Conservation (phyloP, 345 rosid genomes). For the Psidium friedrichsthalianum region DNA sequence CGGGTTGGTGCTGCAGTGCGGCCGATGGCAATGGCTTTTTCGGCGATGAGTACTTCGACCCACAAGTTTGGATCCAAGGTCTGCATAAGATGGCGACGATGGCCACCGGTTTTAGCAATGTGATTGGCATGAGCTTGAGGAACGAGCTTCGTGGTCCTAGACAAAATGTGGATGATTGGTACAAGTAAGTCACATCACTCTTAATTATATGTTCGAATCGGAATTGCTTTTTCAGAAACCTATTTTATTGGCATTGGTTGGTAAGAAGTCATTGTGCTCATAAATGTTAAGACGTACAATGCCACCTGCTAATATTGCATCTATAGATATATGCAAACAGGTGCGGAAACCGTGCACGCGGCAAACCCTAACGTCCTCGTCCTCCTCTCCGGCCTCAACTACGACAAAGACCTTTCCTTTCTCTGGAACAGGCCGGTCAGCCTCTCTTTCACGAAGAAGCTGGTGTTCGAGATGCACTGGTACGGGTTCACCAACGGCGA, state of each 20-base stretch:
- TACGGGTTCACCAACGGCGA: conserved; percentile 17
- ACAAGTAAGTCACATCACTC: conserved; percentile 1
- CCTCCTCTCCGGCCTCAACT: conserved; percentile 25
- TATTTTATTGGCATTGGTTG: background rate
- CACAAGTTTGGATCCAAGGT: conserved; percentile 7
- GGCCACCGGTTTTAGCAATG: background rate
- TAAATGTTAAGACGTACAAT: background rate
- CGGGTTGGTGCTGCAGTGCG: conserved; percentile 12
- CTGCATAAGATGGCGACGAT: conserved; percentile 5
- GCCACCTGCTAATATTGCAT: no score
- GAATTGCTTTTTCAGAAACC: background rate
- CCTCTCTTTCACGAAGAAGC: conserved; percentile 16
- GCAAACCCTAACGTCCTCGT: conserved; percentile 33
- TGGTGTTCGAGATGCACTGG: conserved; percentile 33
- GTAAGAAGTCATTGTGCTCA: background rate
- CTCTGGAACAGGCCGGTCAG: conserved; percentile 9
- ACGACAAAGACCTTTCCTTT: conserved; percentile 24
- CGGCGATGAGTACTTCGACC: conserved; percentile 10
- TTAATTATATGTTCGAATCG: background rate
- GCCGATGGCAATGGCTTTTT: conserved; percentile 15
- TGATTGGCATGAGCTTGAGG: conserved; percentile 16
- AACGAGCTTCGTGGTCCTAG: conserved; percentile 14
- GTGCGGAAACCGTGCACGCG: conserved; percentile 31
- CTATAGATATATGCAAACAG: conserved; percentile 7
- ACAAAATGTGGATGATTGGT: conserved; percentile 10